Evolutionary conservation across 139 green algal genomes (phyloP).

Genomic region (Chlamydomonas applanata): DNA sequence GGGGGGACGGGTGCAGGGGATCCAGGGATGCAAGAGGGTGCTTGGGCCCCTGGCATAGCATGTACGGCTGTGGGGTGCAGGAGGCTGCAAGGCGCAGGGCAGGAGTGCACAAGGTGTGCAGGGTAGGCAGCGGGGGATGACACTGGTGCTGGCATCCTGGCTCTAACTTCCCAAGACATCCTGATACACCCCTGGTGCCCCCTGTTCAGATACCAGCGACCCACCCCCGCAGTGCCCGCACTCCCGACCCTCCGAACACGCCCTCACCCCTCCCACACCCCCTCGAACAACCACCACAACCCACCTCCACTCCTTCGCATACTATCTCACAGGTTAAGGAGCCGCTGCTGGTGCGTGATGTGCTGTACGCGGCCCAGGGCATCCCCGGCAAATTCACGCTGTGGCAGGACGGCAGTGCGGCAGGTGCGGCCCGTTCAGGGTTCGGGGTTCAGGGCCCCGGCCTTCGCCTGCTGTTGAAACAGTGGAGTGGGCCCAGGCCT

Average conservation of each 20-base stretch:
- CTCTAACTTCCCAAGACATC: not conserved
- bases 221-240: not conserved
- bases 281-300: too few species aligned
- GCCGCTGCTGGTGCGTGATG: conserved; percentile 77
- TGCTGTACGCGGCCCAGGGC: conserved; percentile 77
- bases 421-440: too few species aligned
- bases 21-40: not conserved
- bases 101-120: too few species aligned
- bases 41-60: not conserved
- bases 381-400: conserved; percentile 56
- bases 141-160: not conserved
- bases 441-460: too few species aligned
- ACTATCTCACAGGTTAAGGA: conserved; percentile 56
- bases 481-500: too few species aligned
- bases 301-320: too few species aligned
- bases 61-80: not conserved
- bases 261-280: not conserved
- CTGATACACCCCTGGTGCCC: not conserved
- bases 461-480: too few species aligned
- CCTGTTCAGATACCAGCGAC: not conserved
- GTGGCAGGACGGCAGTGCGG: not conserved
- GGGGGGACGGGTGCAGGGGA: not conserved
- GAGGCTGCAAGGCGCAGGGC: not conserved
- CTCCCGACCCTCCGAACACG: not conserved
- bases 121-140: too few species aligned